Base-by-base conservation (phyloP, 768 basidiomycete species). In the Leccinum disarticulatum region DNA sequence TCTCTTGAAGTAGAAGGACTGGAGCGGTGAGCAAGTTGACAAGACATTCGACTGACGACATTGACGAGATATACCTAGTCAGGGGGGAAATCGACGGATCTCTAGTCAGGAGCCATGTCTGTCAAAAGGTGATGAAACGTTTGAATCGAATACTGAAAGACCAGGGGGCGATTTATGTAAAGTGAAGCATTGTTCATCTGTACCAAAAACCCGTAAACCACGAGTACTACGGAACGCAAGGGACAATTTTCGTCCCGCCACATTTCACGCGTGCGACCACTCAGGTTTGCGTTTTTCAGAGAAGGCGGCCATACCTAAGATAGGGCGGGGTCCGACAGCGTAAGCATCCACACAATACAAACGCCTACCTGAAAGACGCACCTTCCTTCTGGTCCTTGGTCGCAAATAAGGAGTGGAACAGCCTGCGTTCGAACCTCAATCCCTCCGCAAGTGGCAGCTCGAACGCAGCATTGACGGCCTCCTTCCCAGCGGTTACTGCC, bases 371-470 rank as follows among this genome's bases (percentile, higher is more conserved):
- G 8, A n/a, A 50, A 35, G 17, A 75, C 88, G 61, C 66, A 89
- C 93, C 95, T 77, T 96, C 95, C 79, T 95, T 95, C 77, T 95
- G 94, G 72, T 96, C 95, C 55, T 87, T 84, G 17, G 97, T 97
- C 5, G 94, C 94, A 67, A 99, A 98, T 59, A 95, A 76, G 43
- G 85, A 81, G 65, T 98, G 91, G 87, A 98, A 98, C 47, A 95
- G 77, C 62, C 93, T 80, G 61, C 94, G 81, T 76, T 98, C 97
- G 64, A 93, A 88, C 60, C 86, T 81, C 65, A 98, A 72, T 0
- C 96, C 97, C 68, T 97, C 91, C 5, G 82, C 76, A 49, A 99
- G 80, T 6, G 84, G 81, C 64, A 93, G 73, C 66, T 99, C 94
- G 64, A 87, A 90, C 22, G 93, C 95, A 85, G 87, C 90, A 73